Base-by-base conservation (phyloP, 768 basidiomycete genomes). In the Russula lepida region DNA sequence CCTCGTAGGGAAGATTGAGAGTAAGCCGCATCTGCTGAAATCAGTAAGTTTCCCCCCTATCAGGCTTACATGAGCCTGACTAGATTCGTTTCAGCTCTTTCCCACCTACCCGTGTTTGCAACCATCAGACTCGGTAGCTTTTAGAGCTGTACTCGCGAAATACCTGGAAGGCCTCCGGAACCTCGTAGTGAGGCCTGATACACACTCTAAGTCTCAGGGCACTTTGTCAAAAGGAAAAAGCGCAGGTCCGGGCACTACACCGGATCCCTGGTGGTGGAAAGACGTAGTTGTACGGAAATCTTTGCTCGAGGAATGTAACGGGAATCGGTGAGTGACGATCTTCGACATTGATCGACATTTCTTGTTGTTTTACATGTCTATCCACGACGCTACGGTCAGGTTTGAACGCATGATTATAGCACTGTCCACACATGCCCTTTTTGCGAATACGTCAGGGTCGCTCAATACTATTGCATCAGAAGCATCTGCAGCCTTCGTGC, bases 241-340 rank as follows among this genome's bases (percentile, higher is more conserved):
- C 52, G 63, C 59, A 11, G 56, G 61, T n/a, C 25, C 32, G 4
- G 61, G 51, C 13, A 52, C 37, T 23, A 41, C 51, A 43, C 56
- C 50, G 28, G 64, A 39, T 25, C 71, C 72, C 3, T 77, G 74
- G 77, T 83, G 82, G 82, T 84, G 83, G 83, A 80, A 75, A 68
- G 79, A 81, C 54, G 75, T 82, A 3, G 72, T 81, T 4, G 80
- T 82, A 4, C 74, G 82, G 30, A 83, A 79, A 65, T 82, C 82
- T 8, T 64, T 83, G 27, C 66, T 83, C 28, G 82, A 83, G 60
- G 81, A 83, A 64, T 83, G 80, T 64, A 66, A 71, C 27, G 81
- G 82, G 25, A 78, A 78, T 57, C 75, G 75, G 81, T 82, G 52
- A 48, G 72, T 62, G 27, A 63, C 25, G 56, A 37, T 28, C 33